Evolutionary conservation across 306 rosid species (phyloP), one percentile per base, ranked within the genome.

Genomic region (Dryas alaskensis): DNA sequence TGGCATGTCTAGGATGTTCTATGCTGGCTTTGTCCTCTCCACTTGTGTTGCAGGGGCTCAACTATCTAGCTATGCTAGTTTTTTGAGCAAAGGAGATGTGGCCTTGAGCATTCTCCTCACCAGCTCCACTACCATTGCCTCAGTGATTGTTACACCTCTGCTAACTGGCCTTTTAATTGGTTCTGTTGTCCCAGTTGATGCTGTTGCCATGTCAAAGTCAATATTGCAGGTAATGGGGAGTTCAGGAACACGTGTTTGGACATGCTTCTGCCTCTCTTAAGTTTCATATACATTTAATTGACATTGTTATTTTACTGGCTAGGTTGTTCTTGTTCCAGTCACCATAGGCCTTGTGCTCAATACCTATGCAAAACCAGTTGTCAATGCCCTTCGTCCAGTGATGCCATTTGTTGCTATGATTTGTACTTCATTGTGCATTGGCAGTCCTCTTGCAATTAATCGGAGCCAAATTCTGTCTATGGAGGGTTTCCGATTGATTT

Each of bases 1-100:
- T 65, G 93, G 95, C 25, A 43, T 94, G 75, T 74, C 99, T 10
- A 82, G 78, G 70, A 82, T 87, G 83, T 92, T 94, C 83, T 92
- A 82, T 60, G 87, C 96, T 0, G 99, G 99, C 67, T 94, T 94
- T 86, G 89, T 94, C 79, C 95, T 94, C 80, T 84, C 87, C 46
- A 79, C 97, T 61, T 92, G 97, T 84, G 99, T 94, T 83, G 87
- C 95, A 22, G 99, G 99, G 67, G 99, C 99, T 77, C 99, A 94
- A 79, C 80, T 94, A 4, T 94, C 99, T 58, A 92, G 92, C 85
- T 94, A 92, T 45, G 99, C 97, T 55, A 94, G 89, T 81, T 92
- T 92, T 77, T 81, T 94, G 74, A 88, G 99, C 86, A 94, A 94
- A 83, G 97, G 97, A 43, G 99, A 94, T 76, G 88, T 94, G 54